phyloP scores from a whole-genome alignment of 176 grass and related monocot species.

The Eremochloa ophiuroides region DNA sequence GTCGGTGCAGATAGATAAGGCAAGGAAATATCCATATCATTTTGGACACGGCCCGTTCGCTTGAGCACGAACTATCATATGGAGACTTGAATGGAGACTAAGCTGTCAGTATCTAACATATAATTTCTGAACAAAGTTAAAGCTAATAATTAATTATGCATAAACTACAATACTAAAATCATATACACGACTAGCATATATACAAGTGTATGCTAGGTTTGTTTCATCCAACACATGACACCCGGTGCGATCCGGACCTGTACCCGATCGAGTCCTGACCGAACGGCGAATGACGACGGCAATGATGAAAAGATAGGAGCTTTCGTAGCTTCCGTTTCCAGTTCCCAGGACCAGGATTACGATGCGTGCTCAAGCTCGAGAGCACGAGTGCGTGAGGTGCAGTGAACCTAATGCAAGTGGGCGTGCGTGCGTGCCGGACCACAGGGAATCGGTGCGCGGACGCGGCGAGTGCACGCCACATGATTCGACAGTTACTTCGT shows the following conservation, averaged over 20 bases:
- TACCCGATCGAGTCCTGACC: no score
- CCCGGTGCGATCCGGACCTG: background rate
- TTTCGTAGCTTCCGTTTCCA: background rate
- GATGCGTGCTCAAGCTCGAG: background rate
- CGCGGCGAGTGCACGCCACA: background rate
- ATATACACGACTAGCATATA: no score
- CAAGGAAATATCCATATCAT: background rate
- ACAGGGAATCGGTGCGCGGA: background rate
- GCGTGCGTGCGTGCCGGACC: background rate
- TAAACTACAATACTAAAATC: no score
- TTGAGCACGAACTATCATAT: no score
- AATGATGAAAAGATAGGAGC: background rate
- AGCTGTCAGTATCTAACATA: no score
- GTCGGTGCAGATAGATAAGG: background rate
- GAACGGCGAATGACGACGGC: background rate
- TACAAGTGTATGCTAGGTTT: no score
- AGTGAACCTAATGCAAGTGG: background rate
- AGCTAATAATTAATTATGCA: no score
- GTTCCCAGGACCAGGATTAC: background rate
- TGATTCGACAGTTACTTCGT: background rate
- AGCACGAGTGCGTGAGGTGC: background rate
- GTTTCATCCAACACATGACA: no score
- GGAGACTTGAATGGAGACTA: no score
- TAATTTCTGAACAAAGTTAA: no score
- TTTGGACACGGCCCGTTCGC: no score